A percentile compares a stretch with the other conserved stretches of the same genome.
Evolutionary conservation across 2,329 filamentous ascomycete genomes (phyloP).

Genomic region (Myriosclerotinia duriaeana): DNA sequence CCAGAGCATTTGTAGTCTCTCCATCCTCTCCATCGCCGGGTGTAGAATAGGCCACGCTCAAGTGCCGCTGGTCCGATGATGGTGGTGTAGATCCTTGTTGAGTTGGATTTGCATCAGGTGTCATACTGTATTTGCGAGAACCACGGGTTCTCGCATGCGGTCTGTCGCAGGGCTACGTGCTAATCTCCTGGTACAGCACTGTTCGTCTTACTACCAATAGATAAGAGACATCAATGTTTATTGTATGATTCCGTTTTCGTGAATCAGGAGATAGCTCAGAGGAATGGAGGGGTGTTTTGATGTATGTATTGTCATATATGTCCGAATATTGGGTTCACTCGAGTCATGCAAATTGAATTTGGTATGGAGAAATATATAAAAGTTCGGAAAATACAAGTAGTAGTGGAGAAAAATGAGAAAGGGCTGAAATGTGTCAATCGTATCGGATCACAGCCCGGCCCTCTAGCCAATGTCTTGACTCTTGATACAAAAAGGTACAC

Average conservation of each 20-base stretch:
- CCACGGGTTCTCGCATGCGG: constrained; percentile 29
- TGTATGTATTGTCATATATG: constrained; percentile 11
- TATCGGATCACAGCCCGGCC: not conserved
- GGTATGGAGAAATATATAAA: not conserved
- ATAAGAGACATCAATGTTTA: constrained; percentile 5
- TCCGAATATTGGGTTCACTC: not conserved
- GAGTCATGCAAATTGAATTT: constrained; percentile 19
- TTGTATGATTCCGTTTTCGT: constrained; percentile 2
- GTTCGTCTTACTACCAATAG: constrained; percentile 1
- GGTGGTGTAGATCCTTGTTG: constrained; percentile 14
- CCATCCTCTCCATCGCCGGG: constrained; percentile 7
- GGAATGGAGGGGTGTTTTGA: constrained; percentile 3
- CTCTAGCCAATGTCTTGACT: not conserved
- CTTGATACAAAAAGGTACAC: not conserved
- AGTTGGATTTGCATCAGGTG: constrained; percentile 24
- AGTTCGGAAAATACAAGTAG: not conserved
- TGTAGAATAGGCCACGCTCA: constrained; percentile 2
- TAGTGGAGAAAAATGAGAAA: constrained; percentile 5
- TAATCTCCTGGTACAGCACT: constrained; percentile 3
- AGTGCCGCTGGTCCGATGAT: constrained; percentile 1
- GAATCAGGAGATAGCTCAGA: not conserved
- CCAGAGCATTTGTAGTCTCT: not conserved
- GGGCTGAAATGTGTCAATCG: not conserved
- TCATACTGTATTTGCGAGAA: constrained; percentile 32
- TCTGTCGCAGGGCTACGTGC: not conserved